Conservation (phyloP, 2,329 filamentous ascomycete species). For the Trichoderma atrobrunneum region DNA sequence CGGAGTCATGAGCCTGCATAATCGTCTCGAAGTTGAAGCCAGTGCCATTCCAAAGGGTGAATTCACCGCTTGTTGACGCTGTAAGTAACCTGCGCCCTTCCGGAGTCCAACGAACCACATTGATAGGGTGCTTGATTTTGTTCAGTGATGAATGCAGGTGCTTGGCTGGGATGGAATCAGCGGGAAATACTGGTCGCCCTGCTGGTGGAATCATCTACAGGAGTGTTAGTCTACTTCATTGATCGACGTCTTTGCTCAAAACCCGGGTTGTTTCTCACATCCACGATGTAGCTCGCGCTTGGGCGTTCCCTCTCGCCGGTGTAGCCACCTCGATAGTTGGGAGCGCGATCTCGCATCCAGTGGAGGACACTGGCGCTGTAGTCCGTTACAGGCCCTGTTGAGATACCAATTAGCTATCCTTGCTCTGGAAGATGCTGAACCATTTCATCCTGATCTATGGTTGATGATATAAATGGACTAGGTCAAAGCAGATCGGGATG, state of each 20-base stretch:
- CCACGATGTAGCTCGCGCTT: slow-evolving; percentile 83
- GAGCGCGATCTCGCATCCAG: slow-evolving; percentile 78
- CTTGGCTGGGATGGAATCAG: slow-evolving; percentile 87
- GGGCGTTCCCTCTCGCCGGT: slow-evolving; percentile 78
- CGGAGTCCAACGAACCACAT: slow-evolving; percentile 95
- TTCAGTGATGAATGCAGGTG: slow-evolving; percentile 97
- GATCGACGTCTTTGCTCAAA: not conserved
- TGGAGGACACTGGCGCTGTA: slow-evolving; percentile 87
- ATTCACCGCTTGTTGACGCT: slow-evolving; percentile 93
- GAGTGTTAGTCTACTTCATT: slow-evolving; percentile 23
- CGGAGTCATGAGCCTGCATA: slow-evolving; percentile 93
- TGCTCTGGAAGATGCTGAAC: not conserved
- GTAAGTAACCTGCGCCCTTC: slow-evolving; percentile 90
- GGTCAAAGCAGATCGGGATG: not conserved
- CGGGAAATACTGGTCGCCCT: slow-evolving; percentile 69
- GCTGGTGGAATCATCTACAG: slow-evolving; percentile 79
- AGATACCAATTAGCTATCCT: not conserved
- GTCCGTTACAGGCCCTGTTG: slow-evolving; percentile 80
- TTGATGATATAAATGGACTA: not conserved
- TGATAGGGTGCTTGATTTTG: slow-evolving; percentile 96
- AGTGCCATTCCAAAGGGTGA: slow-evolving; percentile 97
- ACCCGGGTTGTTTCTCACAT: slow-evolving; percentile 50
- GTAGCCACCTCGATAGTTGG: slow-evolving; percentile 67
- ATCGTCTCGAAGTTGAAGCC: slow-evolving; percentile 99
- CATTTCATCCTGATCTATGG: too few relatives aligned